A percentile compares a stretch with the other conserved stretches of the same genome.
Evolutionary conservation across 441 rosid genomes (phyloP).

Genomic region (Iberis amara): DNA sequence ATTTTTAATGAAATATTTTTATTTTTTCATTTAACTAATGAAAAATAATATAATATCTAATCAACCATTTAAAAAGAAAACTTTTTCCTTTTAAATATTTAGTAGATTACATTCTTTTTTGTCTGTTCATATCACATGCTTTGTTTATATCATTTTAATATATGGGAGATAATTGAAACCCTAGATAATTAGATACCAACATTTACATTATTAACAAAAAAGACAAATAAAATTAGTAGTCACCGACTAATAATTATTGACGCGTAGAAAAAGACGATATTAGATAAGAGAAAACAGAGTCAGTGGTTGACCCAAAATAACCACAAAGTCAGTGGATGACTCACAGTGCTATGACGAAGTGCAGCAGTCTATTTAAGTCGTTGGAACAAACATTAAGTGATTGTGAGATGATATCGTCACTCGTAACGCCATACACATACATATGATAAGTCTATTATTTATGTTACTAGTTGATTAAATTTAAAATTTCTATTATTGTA

Average conservation of each 20-base stretch:
- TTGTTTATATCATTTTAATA: conserved; percentile 5
- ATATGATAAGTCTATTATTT: not conserved
- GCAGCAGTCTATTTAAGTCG: conserved; percentile 15
- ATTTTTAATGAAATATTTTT: too few species aligned
- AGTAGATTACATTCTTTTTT: too few species aligned
- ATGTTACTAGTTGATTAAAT: too few species aligned
- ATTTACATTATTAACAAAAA: conserved; percentile 18
- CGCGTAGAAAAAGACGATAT: conserved; percentile 11
- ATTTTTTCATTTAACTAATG: too few species aligned
- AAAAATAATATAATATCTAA: too few species aligned
- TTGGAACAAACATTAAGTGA: conserved; percentile 21
- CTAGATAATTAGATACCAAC: conserved; percentile 12
- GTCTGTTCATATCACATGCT: not conserved
- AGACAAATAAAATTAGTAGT: conserved; percentile 3
- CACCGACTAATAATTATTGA: conserved; percentile 18
- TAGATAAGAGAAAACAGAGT: too few species aligned
- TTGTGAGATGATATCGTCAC: conserved; percentile 5
- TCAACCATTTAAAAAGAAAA: too few species aligned
- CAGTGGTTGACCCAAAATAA: not conserved
- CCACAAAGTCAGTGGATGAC: conserved; percentile 19
- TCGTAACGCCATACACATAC: conserved; percentile 13
- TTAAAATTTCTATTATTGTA: too few species aligned
- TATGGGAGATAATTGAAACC: not conserved
- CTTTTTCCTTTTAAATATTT: too few species aligned
- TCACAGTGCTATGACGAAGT: conserved; percentile 6